A percentile compares a stretch with the other conserved stretches of the same genome.
Conservation (phyloP, 352 stramenopile species). For the Phytophthora tentaculata region DNA sequence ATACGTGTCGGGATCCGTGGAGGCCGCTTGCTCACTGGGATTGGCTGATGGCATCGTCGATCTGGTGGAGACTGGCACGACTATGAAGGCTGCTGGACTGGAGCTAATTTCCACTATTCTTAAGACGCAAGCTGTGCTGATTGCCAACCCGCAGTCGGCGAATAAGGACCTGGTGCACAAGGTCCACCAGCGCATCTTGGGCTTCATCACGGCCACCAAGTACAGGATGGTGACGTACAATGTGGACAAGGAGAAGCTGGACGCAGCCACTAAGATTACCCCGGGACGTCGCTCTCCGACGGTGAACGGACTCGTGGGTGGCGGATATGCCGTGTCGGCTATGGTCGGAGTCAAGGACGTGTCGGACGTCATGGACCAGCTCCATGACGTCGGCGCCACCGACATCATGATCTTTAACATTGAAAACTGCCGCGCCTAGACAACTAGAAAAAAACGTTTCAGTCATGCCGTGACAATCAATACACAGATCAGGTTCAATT, state of each 20-base stretch:
- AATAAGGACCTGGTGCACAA: conserved; percentile 78
- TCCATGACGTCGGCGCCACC: conserved; percentile 94
- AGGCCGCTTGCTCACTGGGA: conserved; percentile 97
- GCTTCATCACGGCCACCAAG: conserved; percentile 96
- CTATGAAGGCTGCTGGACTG: conserved; percentile 96
- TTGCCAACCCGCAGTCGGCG: conserved; percentile 82
- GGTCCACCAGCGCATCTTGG: conserved; percentile 94
- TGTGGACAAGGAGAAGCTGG: conserved; percentile 90
- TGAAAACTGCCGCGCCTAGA: conserved; percentile 92
- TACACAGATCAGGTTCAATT: conserved; percentile 17
- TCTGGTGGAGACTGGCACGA: conserved; percentile 98
- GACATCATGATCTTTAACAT: conserved; percentile 98
- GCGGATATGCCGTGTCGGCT: conserved; percentile 90
- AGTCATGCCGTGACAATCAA: conserved; percentile 20
- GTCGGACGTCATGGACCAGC: conserved; percentile 95
- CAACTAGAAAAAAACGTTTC: conserved; percentile 19
- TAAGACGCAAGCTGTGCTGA: conserved; percentile 92
- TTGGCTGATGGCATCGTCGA: conserved; percentile 98
- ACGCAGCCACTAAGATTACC: conserved; percentile 90
- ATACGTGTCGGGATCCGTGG: conserved; percentile 98
- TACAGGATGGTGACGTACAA: conserved; percentile 99
- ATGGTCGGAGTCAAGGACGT: conserved; percentile 93
- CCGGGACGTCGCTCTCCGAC: conserved; percentile 95
- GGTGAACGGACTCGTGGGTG: conserved; percentile 91
- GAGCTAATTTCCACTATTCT: conserved; percentile 96